Evolutionary conservation across 306 rosid species (phyloP).

Genomic region (Cicer judaicum): DNA sequence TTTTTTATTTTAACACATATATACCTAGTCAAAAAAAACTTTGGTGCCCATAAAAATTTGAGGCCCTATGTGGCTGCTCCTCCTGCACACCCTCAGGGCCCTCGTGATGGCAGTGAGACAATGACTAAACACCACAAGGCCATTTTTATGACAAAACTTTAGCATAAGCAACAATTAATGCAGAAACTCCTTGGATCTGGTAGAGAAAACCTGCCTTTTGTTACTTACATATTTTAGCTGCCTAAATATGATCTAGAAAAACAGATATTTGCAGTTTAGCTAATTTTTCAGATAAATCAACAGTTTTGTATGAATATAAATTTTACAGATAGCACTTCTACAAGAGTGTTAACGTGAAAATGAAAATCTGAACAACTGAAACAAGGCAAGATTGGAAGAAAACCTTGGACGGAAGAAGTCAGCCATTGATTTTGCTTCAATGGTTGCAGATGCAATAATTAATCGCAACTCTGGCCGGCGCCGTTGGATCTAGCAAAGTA

Average conservation of each 20-base stretch:
- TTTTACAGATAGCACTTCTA: constrained; percentile 1
- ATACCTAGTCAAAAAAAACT: no score
- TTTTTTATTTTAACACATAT: no score
- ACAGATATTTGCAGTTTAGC: constrained; percentile 9
- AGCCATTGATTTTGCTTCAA: constrained; percentile 91
- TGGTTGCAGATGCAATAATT: constrained; percentile 90
- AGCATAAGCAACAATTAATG: constrained; percentile 24
- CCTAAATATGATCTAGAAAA: constrained; percentile 8
- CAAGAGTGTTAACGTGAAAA: constrained; percentile 14
- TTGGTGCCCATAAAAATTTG: no score
- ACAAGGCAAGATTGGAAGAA: constrained; percentile 35
- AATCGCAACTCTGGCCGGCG: constrained; percentile 87
- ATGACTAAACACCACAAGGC: no score
- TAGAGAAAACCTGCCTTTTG: neutral
- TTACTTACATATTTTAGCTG: neutral
- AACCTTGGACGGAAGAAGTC: constrained; percentile 77
- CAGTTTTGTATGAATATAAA: constrained; percentile 21
- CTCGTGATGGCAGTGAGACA: no score
- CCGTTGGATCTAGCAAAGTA: constrained; percentile 69
- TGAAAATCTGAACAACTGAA: constrained; percentile 34
- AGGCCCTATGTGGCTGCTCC: no score
- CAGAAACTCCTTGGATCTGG: constrained; percentile 4
- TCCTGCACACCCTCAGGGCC: no score
- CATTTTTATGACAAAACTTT: neutral
- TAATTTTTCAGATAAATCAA: constrained; percentile 25